These are phyloP conservation scores for Fusarium irregulare DNA, from an alignment of 2,329 filamentous ascomycete species.

Conservation along the genomic window DNA sequence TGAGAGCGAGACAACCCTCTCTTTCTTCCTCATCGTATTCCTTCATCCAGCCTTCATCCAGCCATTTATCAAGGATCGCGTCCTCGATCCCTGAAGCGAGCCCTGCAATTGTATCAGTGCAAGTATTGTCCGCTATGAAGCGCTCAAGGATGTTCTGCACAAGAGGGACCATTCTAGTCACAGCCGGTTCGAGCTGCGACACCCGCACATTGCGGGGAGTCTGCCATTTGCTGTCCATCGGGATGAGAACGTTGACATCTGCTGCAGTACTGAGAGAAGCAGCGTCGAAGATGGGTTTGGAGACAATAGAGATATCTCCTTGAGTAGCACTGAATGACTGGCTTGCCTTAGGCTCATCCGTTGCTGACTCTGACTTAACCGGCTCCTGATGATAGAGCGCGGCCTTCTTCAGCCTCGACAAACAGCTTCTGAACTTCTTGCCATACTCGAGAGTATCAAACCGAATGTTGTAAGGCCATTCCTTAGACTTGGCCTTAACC, in stretches of 20 bases:
- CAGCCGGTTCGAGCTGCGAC: background rate
- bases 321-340: background rate
- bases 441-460: conserved; percentile 30
- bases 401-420: conserved; percentile 21
- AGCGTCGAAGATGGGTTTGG: background rate
- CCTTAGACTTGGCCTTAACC: conserved; percentile 12
- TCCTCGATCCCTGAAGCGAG: conserved; percentile 46
- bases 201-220: conserved; percentile 2
- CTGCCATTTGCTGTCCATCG: conserved; percentile 18
- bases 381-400: background rate
- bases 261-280: background rate
- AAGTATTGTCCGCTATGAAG: background rate
- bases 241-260: conserved; percentile 10
- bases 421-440: conserved; percentile 21
- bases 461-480: conserved; percentile 29
- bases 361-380: background rate
- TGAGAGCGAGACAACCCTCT: conserved; percentile 30
- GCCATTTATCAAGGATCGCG: conserved; percentile 43
- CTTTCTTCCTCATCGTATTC: conserved; percentile 41
- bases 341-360: background rate
- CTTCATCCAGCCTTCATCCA: conserved; percentile 40
- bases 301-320: background rate
- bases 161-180: conserved; percentile 3
- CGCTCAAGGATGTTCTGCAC: conserved; percentile 18
- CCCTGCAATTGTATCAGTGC: conserved; percentile 24